Evolutionary conservation across 2,329 filamentous ascomycete genomes (phyloP).

Genomic region (Aspergillus oerlinghausenensis): DNA sequence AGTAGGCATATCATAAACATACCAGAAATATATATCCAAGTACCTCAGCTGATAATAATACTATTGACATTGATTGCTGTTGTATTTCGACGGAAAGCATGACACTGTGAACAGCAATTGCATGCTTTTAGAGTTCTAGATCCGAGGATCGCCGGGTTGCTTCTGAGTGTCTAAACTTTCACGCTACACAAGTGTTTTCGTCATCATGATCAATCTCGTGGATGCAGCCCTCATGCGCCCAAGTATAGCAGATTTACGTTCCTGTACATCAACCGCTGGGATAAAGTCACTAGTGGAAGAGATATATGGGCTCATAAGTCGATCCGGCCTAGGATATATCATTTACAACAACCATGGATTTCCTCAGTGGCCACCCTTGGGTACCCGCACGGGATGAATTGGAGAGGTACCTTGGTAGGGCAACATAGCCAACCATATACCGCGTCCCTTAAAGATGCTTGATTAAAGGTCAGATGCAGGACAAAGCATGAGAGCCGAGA

Average conservation of each 20-base stretch:
- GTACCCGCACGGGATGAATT: neutral
- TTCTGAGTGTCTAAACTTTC: neutral
- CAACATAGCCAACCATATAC: neutral
- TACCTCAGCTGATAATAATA: no score
- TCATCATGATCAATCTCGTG: neutral
- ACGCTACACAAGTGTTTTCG: neutral
- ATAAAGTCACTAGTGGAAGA: neutral
- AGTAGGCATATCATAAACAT: no score
- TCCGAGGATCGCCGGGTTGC: neutral
- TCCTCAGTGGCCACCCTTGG: neutral
- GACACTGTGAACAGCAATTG: neutral
- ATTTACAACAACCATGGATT: neutral
- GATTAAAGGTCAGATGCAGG: neutral
- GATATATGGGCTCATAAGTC: neutral
- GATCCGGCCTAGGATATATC: neutral
- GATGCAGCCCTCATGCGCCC: neutral
- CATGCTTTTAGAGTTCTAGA: neutral
- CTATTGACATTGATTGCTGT: neutral
- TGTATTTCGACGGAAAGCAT: neutral
- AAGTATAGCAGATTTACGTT: neutral
- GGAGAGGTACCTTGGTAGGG: neutral
- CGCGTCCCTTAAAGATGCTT: neutral
- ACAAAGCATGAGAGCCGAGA: neutral
- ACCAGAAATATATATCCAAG: no score
- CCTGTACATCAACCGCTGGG: neutral